Percentiles rank a stretch among this genome's conserved stretches.
Evolutionary conservation across 2,329 filamentous ascomycete species (phyloP).

Genomic region (Ophiocordyceps unilateralis): DNA sequence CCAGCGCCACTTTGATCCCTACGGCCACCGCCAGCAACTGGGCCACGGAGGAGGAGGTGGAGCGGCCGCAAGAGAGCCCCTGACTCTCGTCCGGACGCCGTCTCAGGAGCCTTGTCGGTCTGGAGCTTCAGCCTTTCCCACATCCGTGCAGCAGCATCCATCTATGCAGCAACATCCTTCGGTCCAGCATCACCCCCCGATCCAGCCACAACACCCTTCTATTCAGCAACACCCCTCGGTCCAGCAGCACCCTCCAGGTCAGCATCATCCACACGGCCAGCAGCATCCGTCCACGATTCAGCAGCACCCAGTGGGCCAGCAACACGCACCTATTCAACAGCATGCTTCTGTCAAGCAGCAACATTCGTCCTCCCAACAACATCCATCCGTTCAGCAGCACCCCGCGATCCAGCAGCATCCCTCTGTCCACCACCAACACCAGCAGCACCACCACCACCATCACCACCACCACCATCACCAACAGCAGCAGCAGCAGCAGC

Average conservation of each 20-base stretch:
- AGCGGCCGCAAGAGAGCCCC: constrained; percentile 19
- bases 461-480: neutral
- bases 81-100: constrained; percentile 19
- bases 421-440: neutral
- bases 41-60: constrained; percentile 14
- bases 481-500: constrained; percentile 9
- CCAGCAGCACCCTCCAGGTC: neutral
- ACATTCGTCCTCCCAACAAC: too few species aligned
- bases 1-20: constrained; percentile 27
- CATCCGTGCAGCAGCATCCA: constrained; percentile 13
- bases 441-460: neutral
- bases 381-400: neutral
- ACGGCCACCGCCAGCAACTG: constrained; percentile 20
- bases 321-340: neutral
- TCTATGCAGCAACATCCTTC: neutral
- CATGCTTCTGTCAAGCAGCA: neutral
- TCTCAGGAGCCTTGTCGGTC: constrained; percentile 26
- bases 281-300: too few species aligned
- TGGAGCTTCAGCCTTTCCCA: constrained; percentile 14
- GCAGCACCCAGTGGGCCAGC: neutral
- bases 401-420: neutral
- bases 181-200: neutral
- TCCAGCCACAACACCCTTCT: neutral
- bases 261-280: neutral
- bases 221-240: neutral